Base-by-base conservation (phyloP, 164 flowering plant species). In the Magnolia changhungtana region DNA sequence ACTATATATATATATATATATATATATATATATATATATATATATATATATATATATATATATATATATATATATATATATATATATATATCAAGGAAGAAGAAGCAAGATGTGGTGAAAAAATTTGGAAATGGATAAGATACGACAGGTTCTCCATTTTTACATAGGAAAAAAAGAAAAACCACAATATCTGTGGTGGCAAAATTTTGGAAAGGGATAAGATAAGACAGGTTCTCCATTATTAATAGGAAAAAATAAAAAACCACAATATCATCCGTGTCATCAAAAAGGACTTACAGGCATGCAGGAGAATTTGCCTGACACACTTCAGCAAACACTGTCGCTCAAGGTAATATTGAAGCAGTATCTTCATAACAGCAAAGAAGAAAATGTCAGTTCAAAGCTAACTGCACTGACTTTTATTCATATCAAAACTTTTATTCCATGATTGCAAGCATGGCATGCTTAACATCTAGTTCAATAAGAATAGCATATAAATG, bases 281-380 rank as follows among this genome's bases (percentile, higher is more conserved):
- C 74, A 45, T 37, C 29, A 24, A 29, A 73, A 14, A 20, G 24
- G 16, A 76, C 82, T 84, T 89, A 96, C 99, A 83, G 74, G 95
- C 85, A 78, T 87, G 90, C 82, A 85, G 71, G 72, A 93, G 81
- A 80, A 96, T 88, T 79, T 86, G 91, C 69, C 97, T 78, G 63
- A 90, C 88, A 74, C 99, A 96, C 85, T 96, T 96, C 80, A 96
- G 88, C 89, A 96, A 83, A 87, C 98, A 94, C 83, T 96, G 99
- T 8, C 98, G 85, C 83, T 94, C 98, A 73, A 83, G 84, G 83
- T 90, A 90, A 84, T 92, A 94, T 71, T 89, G 90, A 81, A 96
- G 86, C 81, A 90, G 73, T 51, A 90, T 77, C 99, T 93, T 78
- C 75, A 78, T 1, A 64, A 63, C 8, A 78, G 24, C 7, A 71